Evolutionary conservation across 139 green algal genomes (phyloP).

Genomic region (Tetraselmis chui): DNA sequence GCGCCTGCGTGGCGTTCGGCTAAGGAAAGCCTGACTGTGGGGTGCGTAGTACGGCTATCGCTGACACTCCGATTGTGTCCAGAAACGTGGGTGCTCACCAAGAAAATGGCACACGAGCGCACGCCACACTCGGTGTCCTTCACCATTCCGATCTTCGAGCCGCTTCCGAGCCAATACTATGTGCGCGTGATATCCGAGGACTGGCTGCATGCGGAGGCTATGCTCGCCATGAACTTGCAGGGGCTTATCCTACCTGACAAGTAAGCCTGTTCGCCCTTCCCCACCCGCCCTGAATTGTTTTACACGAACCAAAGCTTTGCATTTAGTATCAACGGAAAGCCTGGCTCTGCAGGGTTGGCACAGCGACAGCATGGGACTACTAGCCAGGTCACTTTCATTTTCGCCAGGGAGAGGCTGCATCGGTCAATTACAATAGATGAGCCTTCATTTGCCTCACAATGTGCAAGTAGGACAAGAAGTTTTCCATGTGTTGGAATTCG

Average conservation of each 20-base stretch:
- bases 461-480: too few species aligned
- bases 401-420: too few species aligned
- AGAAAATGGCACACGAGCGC: slow-evolving; percentile 69
- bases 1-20: too few species aligned
- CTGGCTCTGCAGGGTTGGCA: too few species aligned
- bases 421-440: too few species aligned
- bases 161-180: slow-evolving; percentile 72
- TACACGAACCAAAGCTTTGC: neutral
- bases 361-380: too few species aligned
- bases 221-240: slow-evolving; percentile 59
- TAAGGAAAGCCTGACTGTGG: too few species aligned
- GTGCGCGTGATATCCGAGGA: slow-evolving; percentile 66
- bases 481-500: too few species aligned
- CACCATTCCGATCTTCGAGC: slow-evolving; percentile 94
- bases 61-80: slow-evolving; percentile 43
- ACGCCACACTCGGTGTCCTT: slow-evolving; percentile 71
- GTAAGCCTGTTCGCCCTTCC: neutral
- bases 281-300: neutral
- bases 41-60: too few species aligned
- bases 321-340: too few species aligned
- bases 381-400: too few species aligned
- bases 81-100: slow-evolving; percentile 82
- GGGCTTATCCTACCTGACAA: slow-evolving; percentile 69
- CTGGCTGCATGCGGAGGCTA: slow-evolving; percentile 67
- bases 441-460: too few species aligned